Base-by-base conservation (phyloP, 2,329 filamentous ascomycete genomes). In the Botrytis paeoniae region DNA sequence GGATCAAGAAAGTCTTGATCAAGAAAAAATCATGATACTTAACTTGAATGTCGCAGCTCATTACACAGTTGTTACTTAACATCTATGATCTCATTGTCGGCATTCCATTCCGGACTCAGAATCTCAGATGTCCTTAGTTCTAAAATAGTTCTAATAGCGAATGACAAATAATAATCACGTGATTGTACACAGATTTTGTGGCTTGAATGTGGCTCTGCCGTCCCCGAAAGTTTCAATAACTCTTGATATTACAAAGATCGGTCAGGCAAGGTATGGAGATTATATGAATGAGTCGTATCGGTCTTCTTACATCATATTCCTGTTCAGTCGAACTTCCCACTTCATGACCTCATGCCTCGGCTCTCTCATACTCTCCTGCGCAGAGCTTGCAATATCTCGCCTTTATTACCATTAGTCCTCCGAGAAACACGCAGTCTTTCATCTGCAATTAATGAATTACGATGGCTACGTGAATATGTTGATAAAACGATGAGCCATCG, bases 401-500 rank as follows among this genome's bases (percentile, higher is more conserved):
- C 86, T 1, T 82, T 89, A 68, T 84, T 92, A 8, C 85, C 88
- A 12, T 80, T 85, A 3, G 86, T 95, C 7, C 86, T 95, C 1
- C 88, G 86, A 22, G 86, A 86, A 14, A 92, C 91, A 76, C 86
- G 90, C 74, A 86, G 89, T 77, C 79, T 94, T 3, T 79, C 81
- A n/a, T 89, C 89, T 5, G 90, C 92, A 9, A 84, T 84, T 71
- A 89, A 89, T 78, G 92, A 95, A 83, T 84, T 94, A 69, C 87
- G 91, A 78, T 95, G 92, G 93, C 87, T 95, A 70, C 85, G 84
- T 69, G 86, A 91, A 75, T 88, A 93, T 79, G 85, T 86, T 75
- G 81, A 84, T 51, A 70, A 62, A 51, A 29, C 18, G 22, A 62
- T 32, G 68, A 29, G 35, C 63, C 25, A 39, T 25, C 25, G 22